phyloP scores from a whole-genome alignment of 257 asterid species.

The Echites panduratus region DNA sequence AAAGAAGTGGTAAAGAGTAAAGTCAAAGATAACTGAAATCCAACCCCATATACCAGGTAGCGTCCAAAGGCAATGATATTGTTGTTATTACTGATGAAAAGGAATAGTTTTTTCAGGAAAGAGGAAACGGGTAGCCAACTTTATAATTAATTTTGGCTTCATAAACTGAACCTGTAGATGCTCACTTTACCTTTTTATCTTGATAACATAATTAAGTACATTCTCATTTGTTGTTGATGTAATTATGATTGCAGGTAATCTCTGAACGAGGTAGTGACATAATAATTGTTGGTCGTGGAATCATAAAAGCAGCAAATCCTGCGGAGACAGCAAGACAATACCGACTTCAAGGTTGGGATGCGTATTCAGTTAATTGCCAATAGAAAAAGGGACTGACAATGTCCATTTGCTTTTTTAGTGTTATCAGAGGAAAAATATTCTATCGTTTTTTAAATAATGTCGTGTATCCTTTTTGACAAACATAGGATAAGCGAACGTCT shows the following conservation, averaged over 20 bases:
- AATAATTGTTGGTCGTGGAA: conserved; percentile 97
- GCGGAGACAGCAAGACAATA: conserved; percentile 81
- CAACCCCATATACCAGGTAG: too few relatives aligned
- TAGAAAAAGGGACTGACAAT: conserved; percentile 7
- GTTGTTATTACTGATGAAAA: too few relatives aligned
- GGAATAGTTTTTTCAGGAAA: too few relatives aligned
- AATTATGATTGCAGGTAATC: conserved; percentile 55
- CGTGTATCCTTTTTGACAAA: too few relatives aligned
- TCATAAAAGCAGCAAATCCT: conserved; percentile 74
- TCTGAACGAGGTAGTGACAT: conserved; percentile 82
- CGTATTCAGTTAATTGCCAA: conserved; percentile 60
- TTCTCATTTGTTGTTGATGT: background rate
- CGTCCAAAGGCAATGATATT: too few relatives aligned
- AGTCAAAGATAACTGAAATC: too few relatives aligned
- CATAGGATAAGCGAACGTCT: too few relatives aligned
- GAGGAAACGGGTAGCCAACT: too few relatives aligned
- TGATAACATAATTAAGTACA: background rate
- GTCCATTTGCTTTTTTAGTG: background rate
- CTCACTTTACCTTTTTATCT: background rate
- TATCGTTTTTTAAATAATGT: too few relatives aligned
- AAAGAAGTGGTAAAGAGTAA: too few relatives aligned
- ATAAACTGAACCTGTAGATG: background rate
- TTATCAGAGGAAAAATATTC: background rate
- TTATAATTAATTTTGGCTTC: too few relatives aligned
- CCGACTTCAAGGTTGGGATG: conserved; percentile 92